Evolutionary conservation across 2,329 filamentous ascomycete genomes (phyloP).

Genomic region (Diaporthe citrichinensis): DNA sequence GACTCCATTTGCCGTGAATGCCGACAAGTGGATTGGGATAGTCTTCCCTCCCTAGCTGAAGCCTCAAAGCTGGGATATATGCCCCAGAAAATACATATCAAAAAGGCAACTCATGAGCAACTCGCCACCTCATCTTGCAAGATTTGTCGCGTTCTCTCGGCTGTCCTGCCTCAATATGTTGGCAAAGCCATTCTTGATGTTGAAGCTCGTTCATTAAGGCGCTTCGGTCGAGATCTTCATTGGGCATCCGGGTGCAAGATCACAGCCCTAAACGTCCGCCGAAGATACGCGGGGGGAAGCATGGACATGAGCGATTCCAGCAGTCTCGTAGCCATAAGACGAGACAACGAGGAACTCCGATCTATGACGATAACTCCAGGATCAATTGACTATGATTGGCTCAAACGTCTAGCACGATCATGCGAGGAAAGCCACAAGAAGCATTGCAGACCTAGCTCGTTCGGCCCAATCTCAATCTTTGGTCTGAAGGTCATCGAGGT

Average conservation of each 20-base stretch:
- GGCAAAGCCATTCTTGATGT: too few relatives aligned
- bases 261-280: too few relatives aligned
- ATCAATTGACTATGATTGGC: not conserved
- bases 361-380: not conserved
- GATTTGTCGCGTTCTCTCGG: not conserved
- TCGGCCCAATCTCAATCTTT: accelerated
- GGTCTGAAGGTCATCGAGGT: not conserved
- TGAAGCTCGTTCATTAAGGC: too few relatives aligned
- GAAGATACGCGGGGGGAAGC: too few relatives aligned
- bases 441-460: not conserved
- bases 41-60: not conserved
- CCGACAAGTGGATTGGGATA: not conserved
- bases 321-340: not conserved
- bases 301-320: too few relatives aligned
- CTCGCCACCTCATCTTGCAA: not conserved
- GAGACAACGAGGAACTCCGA: not conserved
- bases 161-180: not conserved
- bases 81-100: not conserved
- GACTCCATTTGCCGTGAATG: not conserved
- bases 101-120: not conserved
- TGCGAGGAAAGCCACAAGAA: not conserved
- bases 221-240: too few relatives aligned
- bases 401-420: not conserved
- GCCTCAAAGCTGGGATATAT: accelerated
- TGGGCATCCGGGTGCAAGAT: too few relatives aligned